phyloP scores from a whole-genome alignment of 305 asterid species.

The Euphrasia arctica region DNA sequence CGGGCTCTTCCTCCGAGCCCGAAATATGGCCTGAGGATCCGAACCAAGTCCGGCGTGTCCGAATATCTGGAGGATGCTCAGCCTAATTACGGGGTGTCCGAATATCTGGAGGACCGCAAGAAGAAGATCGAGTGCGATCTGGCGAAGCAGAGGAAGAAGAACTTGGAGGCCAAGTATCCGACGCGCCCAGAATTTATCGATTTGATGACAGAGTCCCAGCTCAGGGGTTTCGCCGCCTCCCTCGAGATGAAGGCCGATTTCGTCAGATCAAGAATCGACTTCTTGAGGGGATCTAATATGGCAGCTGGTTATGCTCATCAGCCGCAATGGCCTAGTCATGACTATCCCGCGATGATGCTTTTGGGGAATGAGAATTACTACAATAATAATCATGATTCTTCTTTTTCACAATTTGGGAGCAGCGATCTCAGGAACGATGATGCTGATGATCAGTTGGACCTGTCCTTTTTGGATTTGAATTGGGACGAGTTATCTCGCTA shows the following conservation, averaged over 20 bases:
- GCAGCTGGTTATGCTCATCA: neutral
- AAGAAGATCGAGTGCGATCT: constrained; percentile 51
- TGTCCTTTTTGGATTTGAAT: neutral
- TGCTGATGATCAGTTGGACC: too few species aligned
- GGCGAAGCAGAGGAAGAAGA: constrained; percentile 35
- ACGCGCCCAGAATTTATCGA: constrained; percentile 31
- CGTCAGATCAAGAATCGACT: constrained; percentile 35
- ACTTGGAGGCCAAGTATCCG: constrained; percentile 49
- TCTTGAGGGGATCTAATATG: neutral
- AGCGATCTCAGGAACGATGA: too few species aligned
- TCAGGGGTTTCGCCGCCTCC: constrained; percentile 32
- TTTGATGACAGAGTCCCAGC: constrained; percentile 24
- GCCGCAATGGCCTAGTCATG: neutral
- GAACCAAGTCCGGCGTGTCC: constrained; percentile 30
- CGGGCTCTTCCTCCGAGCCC: constrained; percentile 17
- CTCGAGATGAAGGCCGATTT: constrained; percentile 33
- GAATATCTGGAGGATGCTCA: constrained; percentile 45
- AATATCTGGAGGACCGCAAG: constrained; percentile 45
- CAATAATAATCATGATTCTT: neutral
- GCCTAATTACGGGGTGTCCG: constrained; percentile 36
- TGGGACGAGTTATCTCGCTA: too few species aligned
- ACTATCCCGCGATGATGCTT: neutral
- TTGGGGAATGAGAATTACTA: neutral
- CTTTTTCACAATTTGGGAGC: neutral
- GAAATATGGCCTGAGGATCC: constrained; percentile 50